Base-by-base conservation (phyloP, 495 filamentous ascomycete species). In the Talaromyces proteolyticus region DNA sequence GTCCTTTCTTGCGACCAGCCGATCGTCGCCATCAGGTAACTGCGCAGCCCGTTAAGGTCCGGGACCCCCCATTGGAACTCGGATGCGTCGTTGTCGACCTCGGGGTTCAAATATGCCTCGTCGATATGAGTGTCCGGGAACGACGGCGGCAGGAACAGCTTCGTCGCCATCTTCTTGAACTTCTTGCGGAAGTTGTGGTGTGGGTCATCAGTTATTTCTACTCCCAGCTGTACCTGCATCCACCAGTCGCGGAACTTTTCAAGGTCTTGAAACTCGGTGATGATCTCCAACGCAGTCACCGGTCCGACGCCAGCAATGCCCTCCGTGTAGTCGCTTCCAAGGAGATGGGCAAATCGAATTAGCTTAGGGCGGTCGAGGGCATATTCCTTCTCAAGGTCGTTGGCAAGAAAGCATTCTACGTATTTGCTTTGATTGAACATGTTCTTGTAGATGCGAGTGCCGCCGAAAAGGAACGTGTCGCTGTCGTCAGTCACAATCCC, bases 381-480 rank as follows among this genome's bases (percentile, higher is more conserved):
- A 45, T 95, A 85, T 53, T 98, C 93, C 54, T 88, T 86, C 59
- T 95, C 89, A 2, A 98, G 75, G 57, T 97, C 92, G 3, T 73
- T 72, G n/a, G 83, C 69, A 21, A 98, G 80, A 57, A 96, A 98
- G 66, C 93, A 97, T 69, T 98, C 94, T 38, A 98, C 93, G 57
- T 85, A 94, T 57, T 97, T 97, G 67, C 90, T 88, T 58, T 87
- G 85, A 64, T 95, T 97, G 77, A 98, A 98, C 90, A 97, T 94
- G 72, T 98, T 96, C 54, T 97, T 96, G 74, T 97, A 98, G 16
- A 98, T 86, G 14, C 93, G 77, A 0, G 90, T 97, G 24, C 93
- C 93, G 37, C 93, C 93, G 59, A 98, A 98, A 11, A 98, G 80
- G 61, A 98, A 97, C n/a, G 84, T 91, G 74, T 98, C 93, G 11